These are phyloP conservation scores for Spinellus fusiger DNA, from an alignment of 192 early-diverging fungal genomes.

Conservation along the genomic window DNA sequence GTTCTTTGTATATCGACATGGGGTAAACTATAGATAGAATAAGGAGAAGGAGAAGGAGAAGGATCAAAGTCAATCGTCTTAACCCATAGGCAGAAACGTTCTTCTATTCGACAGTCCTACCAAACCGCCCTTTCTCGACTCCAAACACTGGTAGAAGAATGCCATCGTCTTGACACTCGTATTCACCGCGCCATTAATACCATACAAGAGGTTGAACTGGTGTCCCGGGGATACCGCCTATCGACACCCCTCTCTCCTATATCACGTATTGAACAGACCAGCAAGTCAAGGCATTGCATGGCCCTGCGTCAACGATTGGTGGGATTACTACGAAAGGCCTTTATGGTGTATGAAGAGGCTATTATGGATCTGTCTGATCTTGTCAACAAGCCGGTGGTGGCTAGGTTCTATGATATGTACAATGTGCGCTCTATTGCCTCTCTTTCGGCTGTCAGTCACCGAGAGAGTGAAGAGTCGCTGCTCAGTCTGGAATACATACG, in stretches of 20 bases:
- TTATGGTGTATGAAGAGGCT: slow-evolving; percentile 37
- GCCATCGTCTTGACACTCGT: slow-evolving; percentile 41
- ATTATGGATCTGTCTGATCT: slow-evolving; percentile 41
- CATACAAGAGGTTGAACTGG: slow-evolving; percentile 59
- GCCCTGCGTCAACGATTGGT: slow-evolving; percentile 41
- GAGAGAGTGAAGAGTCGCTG: slow-evolving; percentile 11
- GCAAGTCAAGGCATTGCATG: slow-evolving; percentile 44
- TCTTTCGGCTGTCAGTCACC: background rate
- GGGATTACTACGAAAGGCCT: slow-evolving; percentile 34
- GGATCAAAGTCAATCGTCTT: background rate
- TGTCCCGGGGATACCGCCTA: slow-evolving; percentile 55
- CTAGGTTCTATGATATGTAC: slow-evolving; percentile 47
- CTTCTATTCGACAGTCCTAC: slow-evolving; percentile 38
- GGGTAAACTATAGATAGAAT: slow-evolving; percentile 19
- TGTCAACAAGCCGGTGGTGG: slow-evolving; percentile 33
- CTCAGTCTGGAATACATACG: slow-evolving; percentile 43
- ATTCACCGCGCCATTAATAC: slow-evolving; percentile 46
- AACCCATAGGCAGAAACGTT: slow-evolving; percentile 31
- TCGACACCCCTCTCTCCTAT: slow-evolving; percentile 54
- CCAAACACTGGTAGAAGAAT: slow-evolving; percentile 37
- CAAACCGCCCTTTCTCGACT: slow-evolving; percentile 36
- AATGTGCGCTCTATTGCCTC: slow-evolving; percentile 29
- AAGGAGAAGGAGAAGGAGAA: background rate
- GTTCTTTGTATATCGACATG: slow-evolving; percentile 33
- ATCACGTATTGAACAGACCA: slow-evolving; percentile 54